Base-by-base conservation (phyloP, 805 yeast species). In the Tetrapisispora nanseiensis region DNA sequence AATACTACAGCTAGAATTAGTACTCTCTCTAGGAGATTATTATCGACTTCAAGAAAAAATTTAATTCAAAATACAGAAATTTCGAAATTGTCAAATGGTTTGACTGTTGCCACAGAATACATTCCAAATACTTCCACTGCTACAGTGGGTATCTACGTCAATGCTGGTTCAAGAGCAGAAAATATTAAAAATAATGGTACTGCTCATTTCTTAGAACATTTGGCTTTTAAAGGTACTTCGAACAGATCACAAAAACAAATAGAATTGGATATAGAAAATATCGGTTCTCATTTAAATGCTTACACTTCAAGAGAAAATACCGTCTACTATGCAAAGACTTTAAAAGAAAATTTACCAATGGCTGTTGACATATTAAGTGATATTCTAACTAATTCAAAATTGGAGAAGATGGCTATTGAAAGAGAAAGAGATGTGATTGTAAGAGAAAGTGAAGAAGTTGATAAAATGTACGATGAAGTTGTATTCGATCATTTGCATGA, bases 91-190 rank as follows among this genome's bases (percentile, higher is more conserved):
- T 69, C 80, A n/a, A 92, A 92, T 60, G 99, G 99, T 3, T 66
- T 92, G 34, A 90, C 97, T 0, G 95, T 90, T 31, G 98, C 97
- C 42, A 75, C 94, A 36, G 97, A 92, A 61, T 57, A 72, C 34
- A 77, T 84, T 59, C 97, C 97, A 10, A 80, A 83, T 48, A 80
- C 94, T 7, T 74, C 82, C 52, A 87, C 97, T 34, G 97, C 98
- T 47, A 92, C 98, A 2, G 96, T 92, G 12, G 98, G 97, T 2
- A 90, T 92, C 42, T 94, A 96, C 90, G 87, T 92, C 47, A 96
- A 92, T 65, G 96, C 98, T 32, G 99, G 99, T 2, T 89, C 97
- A 3, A 74, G 99, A 48, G 97, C 97, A 3, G 99, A 92, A 65
- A 82, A 78, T 55, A 70, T 71, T 36, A 78, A 84, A 55, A 73